Base-by-base conservation (phyloP, 2,329 filamentous ascomycete species). In the Cytospora mali region DNA sequence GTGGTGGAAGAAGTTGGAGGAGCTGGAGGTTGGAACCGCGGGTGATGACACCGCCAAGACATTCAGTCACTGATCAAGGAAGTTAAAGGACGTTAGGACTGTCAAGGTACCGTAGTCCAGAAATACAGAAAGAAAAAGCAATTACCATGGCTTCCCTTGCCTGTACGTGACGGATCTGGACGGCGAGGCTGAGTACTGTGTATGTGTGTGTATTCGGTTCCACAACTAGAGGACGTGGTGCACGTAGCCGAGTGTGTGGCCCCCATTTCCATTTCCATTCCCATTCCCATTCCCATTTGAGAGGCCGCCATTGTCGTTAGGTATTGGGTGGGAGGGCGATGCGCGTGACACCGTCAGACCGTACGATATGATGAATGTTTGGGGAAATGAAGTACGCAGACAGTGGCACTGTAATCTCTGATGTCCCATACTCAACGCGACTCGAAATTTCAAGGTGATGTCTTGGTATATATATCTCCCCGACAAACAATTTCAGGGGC, bases 371-470 rank as follows among this genome's bases (percentile, higher is more conserved):
- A 42, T 21, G 18, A 2, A 42, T 42, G 21, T 21, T 10, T 9
- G 42, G 42, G 42, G 42, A 42, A 42, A 42, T 48, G 57, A 53
- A 51, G 31, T 48, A 33, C 33, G 49, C 57, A 46, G 49, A 31
- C 57, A 60, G 35, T 50, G 57, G 50, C 57, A 25, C 57, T 54
- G 33, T 60, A 60, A 60, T 60, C 31, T 60, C 57, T 60, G 25
- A 21, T 54, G 57, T 60, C 33, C 57, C 57, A 54, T 60, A n/a
- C 31, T 42, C 27, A 51, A 27, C 56, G 48, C 56, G 31, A 58
- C 55, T 51, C 56, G 48, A 58, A 58, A 58, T 58, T 49, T 52
- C 33, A 48, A 14, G 21, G 23, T 31, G 31, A 42, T 21, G 31
- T 29, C 31, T 42, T 51, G 35, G 28, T 48, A 27, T 48, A 2